Base-by-base conservation (phyloP, 2,329 filamentous ascomycete species). In the Fusarium tjaetaba region DNA sequence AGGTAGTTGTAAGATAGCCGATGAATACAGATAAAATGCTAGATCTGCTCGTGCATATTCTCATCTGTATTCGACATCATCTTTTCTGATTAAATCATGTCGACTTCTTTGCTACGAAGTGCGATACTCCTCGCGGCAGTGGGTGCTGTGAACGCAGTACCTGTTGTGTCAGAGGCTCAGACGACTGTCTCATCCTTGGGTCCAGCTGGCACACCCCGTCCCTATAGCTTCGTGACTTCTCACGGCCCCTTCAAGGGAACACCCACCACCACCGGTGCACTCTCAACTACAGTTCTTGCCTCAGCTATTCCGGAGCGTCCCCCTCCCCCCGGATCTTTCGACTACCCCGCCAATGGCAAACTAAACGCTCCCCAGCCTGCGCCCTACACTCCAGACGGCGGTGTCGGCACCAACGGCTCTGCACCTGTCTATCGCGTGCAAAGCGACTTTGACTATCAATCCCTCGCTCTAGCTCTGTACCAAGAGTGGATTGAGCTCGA, bases 401-500 rank as follows among this genome's bases (percentile, higher is more conserved):
- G 94, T 18, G 82, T 92, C 3, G 93, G 93, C 5, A 95, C 93
- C 48, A 95, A 96, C 68, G 93, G 93, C n/a, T 89, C 90, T 13
- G 86, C 88, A 48, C 93, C 93, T 4, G 89, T 94, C 3, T 96
- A 96, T 81, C 90, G 92, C 69, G 91, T 93, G 1, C 87, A 94
- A 77, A 94, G 91, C 72, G 94, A 97, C 78, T 96, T 95, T 78
- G 94, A 96, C 81, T 96, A 92, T 79, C 88, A 96, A 80, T 95
- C 93, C 0, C 86, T 96, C 36, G 88, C 90, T 1, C 85, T 96
- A 18, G 93, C 88, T 18, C 85, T 96, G 0, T 95, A 96, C 79
- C 92, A 95, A 77, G 94, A 96, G 82, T 96, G 90, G 88, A 94
- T 96, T 61, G 93, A 96, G 82, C 86, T 96, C 2, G 94, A 96